A percentile compares a stretch with the other conserved stretches of the same genome.
Evolutionary conservation across 129 eudicot genomes (phyloP).

Genomic region (Tanacetum coccineum): DNA sequence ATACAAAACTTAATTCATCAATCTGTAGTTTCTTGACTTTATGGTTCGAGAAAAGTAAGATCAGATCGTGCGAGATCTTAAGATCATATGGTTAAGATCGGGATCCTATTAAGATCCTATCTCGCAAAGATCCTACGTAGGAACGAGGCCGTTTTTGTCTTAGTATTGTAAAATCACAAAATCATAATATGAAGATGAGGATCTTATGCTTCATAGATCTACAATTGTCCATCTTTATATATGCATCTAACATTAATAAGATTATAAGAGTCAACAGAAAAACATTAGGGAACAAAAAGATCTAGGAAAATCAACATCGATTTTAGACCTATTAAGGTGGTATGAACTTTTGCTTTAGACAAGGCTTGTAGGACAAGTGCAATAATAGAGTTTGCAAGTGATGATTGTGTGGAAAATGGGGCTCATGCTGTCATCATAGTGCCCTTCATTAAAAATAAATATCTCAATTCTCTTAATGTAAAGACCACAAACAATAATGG

Average conservation of each 20-base stretch:
- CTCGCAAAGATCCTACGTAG: no score
- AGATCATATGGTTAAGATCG: no score
- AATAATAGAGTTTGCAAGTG: conserved; percentile 30
- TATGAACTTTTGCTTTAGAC: conserved; percentile 21
- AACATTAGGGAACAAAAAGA: not conserved
- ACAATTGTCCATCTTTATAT: not conserved
- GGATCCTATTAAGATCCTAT: no score
- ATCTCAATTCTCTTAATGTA: not conserved
- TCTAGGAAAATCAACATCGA: not conserved
- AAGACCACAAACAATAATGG: conserved; percentile 8
- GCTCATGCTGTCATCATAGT: conserved; percentile 28
- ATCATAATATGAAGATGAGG: no score
- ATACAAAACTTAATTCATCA: no score
- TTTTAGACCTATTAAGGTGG: conserved; percentile 15
- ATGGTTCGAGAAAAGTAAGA: no score
- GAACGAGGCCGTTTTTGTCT: no score
- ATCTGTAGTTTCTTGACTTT: no score
- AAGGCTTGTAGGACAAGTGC: conserved; percentile 28
- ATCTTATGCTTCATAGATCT: conserved; percentile 16
- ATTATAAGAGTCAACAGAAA: not conserved
- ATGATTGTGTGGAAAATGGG: conserved; percentile 18
- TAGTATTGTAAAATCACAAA: no score
- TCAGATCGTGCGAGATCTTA: no score
- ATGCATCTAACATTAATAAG: not conserved
- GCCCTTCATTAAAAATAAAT: conserved; percentile 4